Percentiles rank a stretch among this genome's conserved stretches.
Conservation (phyloP, 305 asterid species). For the Lippia alba region DNA sequence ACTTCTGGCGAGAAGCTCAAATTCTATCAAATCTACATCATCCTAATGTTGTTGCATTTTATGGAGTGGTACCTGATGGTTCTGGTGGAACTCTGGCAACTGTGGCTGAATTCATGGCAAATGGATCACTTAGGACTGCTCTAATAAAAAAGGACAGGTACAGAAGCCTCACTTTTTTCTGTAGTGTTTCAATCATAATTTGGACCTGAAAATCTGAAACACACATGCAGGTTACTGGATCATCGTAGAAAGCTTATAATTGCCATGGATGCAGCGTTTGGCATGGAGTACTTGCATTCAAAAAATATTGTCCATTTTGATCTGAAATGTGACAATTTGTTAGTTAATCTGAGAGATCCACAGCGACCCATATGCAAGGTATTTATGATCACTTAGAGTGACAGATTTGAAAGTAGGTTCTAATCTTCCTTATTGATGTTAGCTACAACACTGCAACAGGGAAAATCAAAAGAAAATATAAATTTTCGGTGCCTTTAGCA, state of each 20-base stretch:
- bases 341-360: constrained; percentile 77
- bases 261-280: constrained; percentile 94
- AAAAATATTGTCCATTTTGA: constrained; percentile 86
- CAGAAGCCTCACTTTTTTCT: constrained; percentile 27
- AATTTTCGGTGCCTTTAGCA: neutral
- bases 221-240: constrained; percentile 64
- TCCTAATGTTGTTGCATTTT: constrained; percentile 89
- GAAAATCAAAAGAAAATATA: neutral
- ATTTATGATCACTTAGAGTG: constrained; percentile 29
- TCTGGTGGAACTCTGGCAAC: constrained; percentile 83
- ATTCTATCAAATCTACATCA: constrained; percentile 80
- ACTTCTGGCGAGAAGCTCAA: constrained; percentile 84
- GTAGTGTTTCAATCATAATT: constrained; percentile 30
- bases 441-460: constrained; percentile 1
- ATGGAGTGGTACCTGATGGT: constrained; percentile 90
- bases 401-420: constrained; percentile 27
- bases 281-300: constrained; percentile 86
- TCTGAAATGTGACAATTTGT: constrained; percentile 82
- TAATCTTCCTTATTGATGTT: constrained; percentile 2
- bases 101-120: constrained; percentile 79
- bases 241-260: constrained; percentile 64
- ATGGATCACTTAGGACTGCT: constrained; percentile 77
- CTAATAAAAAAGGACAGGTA: constrained; percentile 71
- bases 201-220: constrained; percentile 39
- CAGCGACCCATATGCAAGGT: constrained; percentile 88